Evolutionary conservation across 805 yeast genomes (phyloP).

Genomic region (Schizosaccharomyces lindneri): DNA sequence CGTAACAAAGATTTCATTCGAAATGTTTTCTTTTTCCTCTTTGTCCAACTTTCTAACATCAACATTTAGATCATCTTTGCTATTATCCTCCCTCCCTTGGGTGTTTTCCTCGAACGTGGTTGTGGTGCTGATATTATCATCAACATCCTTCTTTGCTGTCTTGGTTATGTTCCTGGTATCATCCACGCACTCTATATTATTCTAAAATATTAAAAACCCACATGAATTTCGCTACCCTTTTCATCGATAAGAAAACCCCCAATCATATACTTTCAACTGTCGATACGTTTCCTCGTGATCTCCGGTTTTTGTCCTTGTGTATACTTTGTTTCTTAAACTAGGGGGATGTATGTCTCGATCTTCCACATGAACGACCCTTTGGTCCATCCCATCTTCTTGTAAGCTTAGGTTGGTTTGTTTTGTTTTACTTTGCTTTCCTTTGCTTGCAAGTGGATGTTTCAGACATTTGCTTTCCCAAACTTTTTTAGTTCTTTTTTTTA

Average conservation of each 20-base stretch:
- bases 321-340: neutral
- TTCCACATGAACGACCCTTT: too few species aligned
- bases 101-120: constrained; percentile 36
- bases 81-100: constrained; percentile 33
- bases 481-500: too few species aligned
- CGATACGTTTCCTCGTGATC: neutral
- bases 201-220: neutral
- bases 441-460: too few species aligned
- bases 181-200: constrained; percentile 1
- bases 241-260: too few species aligned
- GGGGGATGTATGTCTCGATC: too few species aligned
- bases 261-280: neutral
- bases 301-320: neutral
- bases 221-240: too few species aligned
- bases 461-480: too few species aligned
- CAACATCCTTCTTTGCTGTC: constrained; percentile 38
- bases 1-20: neutral
- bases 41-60: neutral
- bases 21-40: neutral
- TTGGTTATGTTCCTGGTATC: constrained; percentile 40
- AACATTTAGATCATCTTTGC: constrained; percentile 14
- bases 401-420: too few species aligned
- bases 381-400: too few species aligned
- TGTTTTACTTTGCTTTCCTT: too few species aligned
- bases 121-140: constrained; percentile 24